Evolutionary conservation across 2,329 filamentous ascomycete species (phyloP).

Genomic region (Sporothrix brasiliensis): DNA sequence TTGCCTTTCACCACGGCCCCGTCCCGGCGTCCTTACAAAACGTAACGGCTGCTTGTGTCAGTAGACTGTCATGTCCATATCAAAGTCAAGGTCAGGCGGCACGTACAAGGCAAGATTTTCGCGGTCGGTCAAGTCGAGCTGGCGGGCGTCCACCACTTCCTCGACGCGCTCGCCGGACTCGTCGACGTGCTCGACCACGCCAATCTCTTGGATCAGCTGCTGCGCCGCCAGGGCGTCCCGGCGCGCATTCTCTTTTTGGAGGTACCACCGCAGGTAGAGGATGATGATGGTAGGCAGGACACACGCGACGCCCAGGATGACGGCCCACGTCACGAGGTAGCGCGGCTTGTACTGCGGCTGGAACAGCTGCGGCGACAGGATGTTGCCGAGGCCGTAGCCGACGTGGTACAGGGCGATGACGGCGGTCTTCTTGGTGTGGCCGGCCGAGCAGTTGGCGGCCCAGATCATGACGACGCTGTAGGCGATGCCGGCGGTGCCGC

Average conservation of each 20-base stretch:
- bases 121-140: slow-evolving; percentile 32
- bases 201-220: slow-evolving; percentile 26
- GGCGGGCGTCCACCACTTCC: slow-evolving; percentile 29
- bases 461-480: slow-evolving; percentile 45
- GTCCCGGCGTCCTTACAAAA: background rate
- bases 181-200: slow-evolving; percentile 32
- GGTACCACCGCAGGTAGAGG: slow-evolving; percentile 34
- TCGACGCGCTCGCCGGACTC: slow-evolving; percentile 23
- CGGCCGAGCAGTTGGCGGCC: slow-evolving; percentile 55
- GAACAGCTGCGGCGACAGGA: slow-evolving; percentile 66
- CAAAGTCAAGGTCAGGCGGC: background rate
- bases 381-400: slow-evolving; percentile 63
- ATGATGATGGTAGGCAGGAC: slow-evolving; percentile 33
- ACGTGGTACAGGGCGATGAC: slow-evolving; percentile 64
- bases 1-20: too few relatives aligned
- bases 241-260: slow-evolving; percentile 32
- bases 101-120: slow-evolving; percentile 33
- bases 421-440: slow-evolving; percentile 66
- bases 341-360: slow-evolving; percentile 53
- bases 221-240: slow-evolving; percentile 28
- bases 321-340: slow-evolving; percentile 39
- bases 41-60: slow-evolving; percentile 11
- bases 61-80: background rate
- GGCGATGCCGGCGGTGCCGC: slow-evolving; percentile 28
- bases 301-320: slow-evolving; percentile 33